phyloP scores from a whole-genome alignment of 345 rosid genomes.

The Brassica rapa region DNA sequence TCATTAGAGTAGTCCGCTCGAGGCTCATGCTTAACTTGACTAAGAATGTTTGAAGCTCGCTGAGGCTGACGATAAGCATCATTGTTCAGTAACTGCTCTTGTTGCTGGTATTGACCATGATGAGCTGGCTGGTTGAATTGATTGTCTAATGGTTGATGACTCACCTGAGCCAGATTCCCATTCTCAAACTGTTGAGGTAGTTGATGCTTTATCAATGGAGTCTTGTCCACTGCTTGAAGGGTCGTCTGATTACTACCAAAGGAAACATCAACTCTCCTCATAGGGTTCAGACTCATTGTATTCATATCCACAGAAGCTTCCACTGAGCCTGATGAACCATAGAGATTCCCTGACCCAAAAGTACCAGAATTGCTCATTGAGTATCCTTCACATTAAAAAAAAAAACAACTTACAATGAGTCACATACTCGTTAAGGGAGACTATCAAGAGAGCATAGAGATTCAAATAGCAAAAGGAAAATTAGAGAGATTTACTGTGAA shows the following conservation, averaged over 20 bases:
- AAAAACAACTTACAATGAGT: slow-evolving; percentile 21
- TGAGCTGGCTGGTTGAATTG: slow-evolving; percentile 54
- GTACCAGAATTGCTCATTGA: slow-evolving; percentile 57
- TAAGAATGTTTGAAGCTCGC: slow-evolving; percentile 45
- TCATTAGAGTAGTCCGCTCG: slow-evolving; percentile 54
- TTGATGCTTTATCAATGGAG: slow-evolving; percentile 49
- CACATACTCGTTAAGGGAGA: neutral
- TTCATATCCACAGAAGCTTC: slow-evolving; percentile 53
- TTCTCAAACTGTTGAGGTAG: slow-evolving; percentile 65
- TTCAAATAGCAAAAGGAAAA: slow-evolving; percentile 27
- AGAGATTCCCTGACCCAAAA: slow-evolving; percentile 64
- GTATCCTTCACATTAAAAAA: slow-evolving; percentile 69
- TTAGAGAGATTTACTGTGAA: slow-evolving; percentile 61
- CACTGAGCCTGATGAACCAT: slow-evolving; percentile 62
- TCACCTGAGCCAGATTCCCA: slow-evolving; percentile 56
- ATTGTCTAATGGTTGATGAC: slow-evolving; percentile 63
- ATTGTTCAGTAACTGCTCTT: slow-evolving; percentile 50
- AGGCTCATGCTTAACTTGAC: slow-evolving; percentile 74
- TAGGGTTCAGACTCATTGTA: slow-evolving; percentile 54
- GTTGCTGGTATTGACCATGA: slow-evolving; percentile 64
- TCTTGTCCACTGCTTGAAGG: slow-evolving; percentile 53
- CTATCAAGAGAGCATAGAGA: slow-evolving; percentile 12
- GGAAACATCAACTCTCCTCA: slow-evolving; percentile 53
- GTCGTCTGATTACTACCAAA: slow-evolving; percentile 55
- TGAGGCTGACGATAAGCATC: slow-evolving; percentile 62